phyloP scores from a whole-genome alignment of 2,329 filamentous ascomycete species.

The Apiospora sp. region DNA sequence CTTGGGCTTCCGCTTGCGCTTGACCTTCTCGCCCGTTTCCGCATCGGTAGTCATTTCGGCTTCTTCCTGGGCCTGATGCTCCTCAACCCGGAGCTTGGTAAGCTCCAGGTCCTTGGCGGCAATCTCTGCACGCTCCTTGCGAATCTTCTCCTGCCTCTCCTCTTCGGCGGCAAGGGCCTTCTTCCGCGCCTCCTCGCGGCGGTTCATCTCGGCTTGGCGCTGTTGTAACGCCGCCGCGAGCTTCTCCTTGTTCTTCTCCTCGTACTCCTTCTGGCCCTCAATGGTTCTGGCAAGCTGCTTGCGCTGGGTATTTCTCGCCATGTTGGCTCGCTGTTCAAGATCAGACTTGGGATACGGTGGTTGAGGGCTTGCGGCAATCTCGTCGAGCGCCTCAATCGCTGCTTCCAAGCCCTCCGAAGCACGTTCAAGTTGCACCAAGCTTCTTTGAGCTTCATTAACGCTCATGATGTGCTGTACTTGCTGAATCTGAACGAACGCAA shows the following conservation, averaged over 20 bases:
- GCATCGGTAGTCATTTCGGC: constrained; percentile 84
- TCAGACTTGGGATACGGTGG: constrained; percentile 91
- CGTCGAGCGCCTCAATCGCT: constrained; percentile 77
- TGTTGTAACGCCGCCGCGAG: constrained; percentile 80
- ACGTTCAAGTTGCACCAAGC: constrained; percentile 80
- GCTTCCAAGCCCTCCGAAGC: constrained; percentile 83
- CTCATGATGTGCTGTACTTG: constrained; percentile 82
- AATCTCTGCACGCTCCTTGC: constrained; percentile 85
- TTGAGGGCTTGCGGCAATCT: constrained; percentile 67
- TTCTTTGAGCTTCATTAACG: constrained; percentile 78
- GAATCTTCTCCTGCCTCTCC: constrained; percentile 80
- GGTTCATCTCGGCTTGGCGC: constrained; percentile 80
- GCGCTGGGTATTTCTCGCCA: constrained; percentile 94
- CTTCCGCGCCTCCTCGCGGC: constrained; percentile 78
- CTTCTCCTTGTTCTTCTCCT: constrained; percentile 90
- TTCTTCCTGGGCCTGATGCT: constrained; percentile 72
- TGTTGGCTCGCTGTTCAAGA: constrained; percentile 93
- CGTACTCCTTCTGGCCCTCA: constrained; percentile 87
- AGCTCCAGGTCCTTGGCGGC: constrained; percentile 76
- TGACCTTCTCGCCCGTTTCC: constrained; percentile 83
- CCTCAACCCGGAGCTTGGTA: constrained; percentile 74
- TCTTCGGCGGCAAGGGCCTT: constrained; percentile 73
- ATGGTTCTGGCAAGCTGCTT: constrained; percentile 89
- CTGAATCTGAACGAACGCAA: constrained; percentile 96
- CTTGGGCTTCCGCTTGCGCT: constrained; percentile 74